Conservation (phyloP, 495 filamentous ascomycete species). For the Penicillium longicatenatum region DNA sequence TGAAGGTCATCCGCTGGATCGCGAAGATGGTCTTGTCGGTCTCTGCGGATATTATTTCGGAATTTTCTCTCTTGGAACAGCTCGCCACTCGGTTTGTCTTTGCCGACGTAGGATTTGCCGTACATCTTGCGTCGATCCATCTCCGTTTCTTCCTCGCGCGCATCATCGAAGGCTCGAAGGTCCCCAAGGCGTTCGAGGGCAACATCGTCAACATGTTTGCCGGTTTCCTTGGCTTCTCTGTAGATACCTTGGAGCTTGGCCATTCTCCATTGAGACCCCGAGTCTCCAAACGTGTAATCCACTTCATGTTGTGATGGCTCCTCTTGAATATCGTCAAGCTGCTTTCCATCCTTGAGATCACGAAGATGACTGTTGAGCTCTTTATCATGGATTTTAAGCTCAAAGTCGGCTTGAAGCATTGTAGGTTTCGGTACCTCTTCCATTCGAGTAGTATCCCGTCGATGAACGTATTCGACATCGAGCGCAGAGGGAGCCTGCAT, state of each 20-base stretch:
- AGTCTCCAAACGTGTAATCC: conserved; percentile 85
- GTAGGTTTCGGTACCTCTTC: conserved; percentile 44
- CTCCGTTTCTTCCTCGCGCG: conserved; percentile 92
- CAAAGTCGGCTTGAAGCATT: conserved; percentile 64
- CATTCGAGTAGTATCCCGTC: conserved; percentile 48
- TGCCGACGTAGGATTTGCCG: conserved; percentile 81
- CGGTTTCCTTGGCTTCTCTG: conserved; percentile 72
- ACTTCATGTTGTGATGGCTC: conserved; percentile 64
- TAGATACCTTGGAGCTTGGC: conserved; percentile 88
- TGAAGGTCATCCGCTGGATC: conserved; percentile 48
- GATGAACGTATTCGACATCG: conserved; percentile 84
- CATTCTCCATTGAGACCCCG: conserved; percentile 93
- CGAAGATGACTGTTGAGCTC: conserved; percentile 78
- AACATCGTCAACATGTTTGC: conserved; percentile 71
- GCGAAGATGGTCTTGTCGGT: conserved; percentile 30
- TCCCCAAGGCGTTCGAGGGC: conserved; percentile 81
- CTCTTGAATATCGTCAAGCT: conserved; percentile 50
- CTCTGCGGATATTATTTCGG: conserved; percentile 46
- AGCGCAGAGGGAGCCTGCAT: conserved; percentile 85
- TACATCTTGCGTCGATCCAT: conserved; percentile 82
- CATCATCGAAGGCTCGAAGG: conserved; percentile 86
- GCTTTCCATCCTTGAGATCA: conserved; percentile 60
- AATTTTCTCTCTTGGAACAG: conserved; percentile 76
- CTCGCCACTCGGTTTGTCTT: conserved; percentile 86
- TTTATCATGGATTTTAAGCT: conserved; percentile 75